A percentile compares a stretch with the other conserved stretches of the same genome.
Evolutionary conservation across 768 basidiomycete genomes (phyloP).

Genomic region (Hygrophorus russula): DNA sequence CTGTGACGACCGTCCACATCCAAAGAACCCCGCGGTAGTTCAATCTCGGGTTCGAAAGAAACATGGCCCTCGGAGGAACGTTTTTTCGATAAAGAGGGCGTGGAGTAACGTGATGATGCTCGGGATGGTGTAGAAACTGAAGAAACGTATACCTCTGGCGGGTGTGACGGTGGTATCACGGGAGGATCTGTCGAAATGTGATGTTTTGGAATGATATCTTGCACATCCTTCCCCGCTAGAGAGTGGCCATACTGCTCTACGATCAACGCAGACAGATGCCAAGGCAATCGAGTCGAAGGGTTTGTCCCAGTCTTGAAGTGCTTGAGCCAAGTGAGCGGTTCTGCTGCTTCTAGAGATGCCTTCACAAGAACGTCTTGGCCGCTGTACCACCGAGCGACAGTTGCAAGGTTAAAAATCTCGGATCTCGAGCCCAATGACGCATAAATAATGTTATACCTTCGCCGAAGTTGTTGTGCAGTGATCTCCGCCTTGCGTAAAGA

Average conservation of each 20-base stretch:
- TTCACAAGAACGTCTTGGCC: slow-evolving; percentile 34
- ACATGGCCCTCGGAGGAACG: slow-evolving; percentile 36
- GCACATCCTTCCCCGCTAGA: slow-evolving; percentile 18
- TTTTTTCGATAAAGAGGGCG: slow-evolving; percentile 26
- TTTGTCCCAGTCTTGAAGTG: slow-evolving; percentile 36
- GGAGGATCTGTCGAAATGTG: slow-evolving; percentile 2
- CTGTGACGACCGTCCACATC: slow-evolving; percentile 34
- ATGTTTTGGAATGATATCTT: slow-evolving; percentile 6
- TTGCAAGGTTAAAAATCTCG: slow-evolving; percentile 30
- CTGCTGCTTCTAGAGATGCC: slow-evolving; percentile 46
- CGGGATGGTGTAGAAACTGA: slow-evolving; percentile 15
- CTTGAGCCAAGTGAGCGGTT: slow-evolving; percentile 67
- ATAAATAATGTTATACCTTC: slow-evolving; percentile 52
- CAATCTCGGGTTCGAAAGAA: slow-evolving; percentile 47
- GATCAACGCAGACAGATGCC: slow-evolving; percentile 59
- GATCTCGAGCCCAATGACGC: slow-evolving; percentile 21
- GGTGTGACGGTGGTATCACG: not conserved
- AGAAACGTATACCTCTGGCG: slow-evolving; percentile 4
- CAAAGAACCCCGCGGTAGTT: slow-evolving; percentile 34
- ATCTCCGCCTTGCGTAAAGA: slow-evolving; percentile 56
- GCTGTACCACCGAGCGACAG: slow-evolving; percentile 52
- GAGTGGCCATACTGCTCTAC: slow-evolving; percentile 53
- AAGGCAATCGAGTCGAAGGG: slow-evolving; percentile 28
- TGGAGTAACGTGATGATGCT: slow-evolving; percentile 26
- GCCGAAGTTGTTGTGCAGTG: slow-evolving; percentile 50